A percentile compares a stretch with the other conserved stretches of the same genome.
Conservation (phyloP, 805 yeast species). For the Soucietia sequanensis region DNA sequence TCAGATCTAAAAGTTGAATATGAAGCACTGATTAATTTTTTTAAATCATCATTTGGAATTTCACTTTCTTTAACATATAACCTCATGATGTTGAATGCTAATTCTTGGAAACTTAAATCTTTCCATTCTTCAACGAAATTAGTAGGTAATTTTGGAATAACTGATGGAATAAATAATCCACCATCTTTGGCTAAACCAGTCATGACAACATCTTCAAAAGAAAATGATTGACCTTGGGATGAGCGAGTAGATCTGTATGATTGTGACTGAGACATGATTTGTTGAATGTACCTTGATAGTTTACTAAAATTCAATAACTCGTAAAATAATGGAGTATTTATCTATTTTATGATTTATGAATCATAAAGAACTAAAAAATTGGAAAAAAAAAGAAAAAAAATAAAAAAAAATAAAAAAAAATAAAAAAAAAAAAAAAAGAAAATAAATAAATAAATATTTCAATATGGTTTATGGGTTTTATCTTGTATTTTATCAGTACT, state of each 20-base stretch:
- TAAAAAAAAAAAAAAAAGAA: no score
- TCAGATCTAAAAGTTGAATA: conserved; percentile 88
- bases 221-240: conserved; percentile 44
- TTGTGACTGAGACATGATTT: no score
- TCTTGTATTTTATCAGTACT: no score
- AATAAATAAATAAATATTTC: no score
- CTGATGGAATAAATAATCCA: conserved; percentile 88
- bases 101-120: conserved; percentile 72
- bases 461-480: no score
- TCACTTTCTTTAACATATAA: conserved; percentile 72
- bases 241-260: conserved; percentile 88
- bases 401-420: no score
- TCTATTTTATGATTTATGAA: no score
- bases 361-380: no score
- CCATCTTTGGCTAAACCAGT: conserved; percentile 96
- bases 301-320: no score
- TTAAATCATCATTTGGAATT: conserved; percentile 69
- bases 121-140: conserved; percentile 67
- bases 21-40: conserved; percentile 60
- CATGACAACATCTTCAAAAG: conserved; percentile 80
- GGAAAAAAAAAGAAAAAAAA: no score
- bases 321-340: no score
- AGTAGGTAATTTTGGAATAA: conserved; percentile 64
- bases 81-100: conserved; percentile 85
- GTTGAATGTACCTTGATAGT: no score